Evolutionary conservation across 2,329 filamentous ascomycete species (phyloP).

Genomic region (Lachnellula cervina): DNA sequence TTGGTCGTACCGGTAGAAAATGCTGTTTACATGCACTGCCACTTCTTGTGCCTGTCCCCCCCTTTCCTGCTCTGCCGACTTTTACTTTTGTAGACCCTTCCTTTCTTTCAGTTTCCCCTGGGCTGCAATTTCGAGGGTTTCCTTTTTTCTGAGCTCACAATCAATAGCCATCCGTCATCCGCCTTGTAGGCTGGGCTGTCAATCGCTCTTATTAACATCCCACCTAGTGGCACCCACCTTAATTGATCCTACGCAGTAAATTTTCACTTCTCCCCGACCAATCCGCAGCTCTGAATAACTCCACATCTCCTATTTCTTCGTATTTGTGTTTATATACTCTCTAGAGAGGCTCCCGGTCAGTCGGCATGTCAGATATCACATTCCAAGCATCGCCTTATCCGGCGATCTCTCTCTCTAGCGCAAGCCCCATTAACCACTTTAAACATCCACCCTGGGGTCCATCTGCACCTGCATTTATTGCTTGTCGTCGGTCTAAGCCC

Average conservation of each 20-base stretch:
- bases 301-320: background rate
- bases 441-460: background rate
- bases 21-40: constrained; percentile 3
- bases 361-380: constrained; percentile 16
- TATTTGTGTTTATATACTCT: background rate
- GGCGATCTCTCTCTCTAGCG: constrained; percentile 23
- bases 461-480: background rate
- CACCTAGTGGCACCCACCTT: background rate
- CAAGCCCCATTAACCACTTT: constrained; percentile 19
- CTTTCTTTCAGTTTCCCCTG: background rate
- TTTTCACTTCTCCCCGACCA: background rate
- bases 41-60: too few species aligned
- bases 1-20: background rate
- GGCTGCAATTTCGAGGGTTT: background rate
- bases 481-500: constrained; percentile 1
- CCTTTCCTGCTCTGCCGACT: too few species aligned
- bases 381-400: constrained; percentile 23
- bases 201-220: background rate
- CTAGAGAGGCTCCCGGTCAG: background rate
- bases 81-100: background rate
- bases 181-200: background rate
- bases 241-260: background rate
- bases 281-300: background rate
- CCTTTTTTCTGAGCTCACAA: background rate
- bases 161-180: background rate